Evolutionary conservation across 75 land plant species (phyloP), one percentile per base, ranked within the genome.

Genomic region (Pinus tabuliformis): DNA sequence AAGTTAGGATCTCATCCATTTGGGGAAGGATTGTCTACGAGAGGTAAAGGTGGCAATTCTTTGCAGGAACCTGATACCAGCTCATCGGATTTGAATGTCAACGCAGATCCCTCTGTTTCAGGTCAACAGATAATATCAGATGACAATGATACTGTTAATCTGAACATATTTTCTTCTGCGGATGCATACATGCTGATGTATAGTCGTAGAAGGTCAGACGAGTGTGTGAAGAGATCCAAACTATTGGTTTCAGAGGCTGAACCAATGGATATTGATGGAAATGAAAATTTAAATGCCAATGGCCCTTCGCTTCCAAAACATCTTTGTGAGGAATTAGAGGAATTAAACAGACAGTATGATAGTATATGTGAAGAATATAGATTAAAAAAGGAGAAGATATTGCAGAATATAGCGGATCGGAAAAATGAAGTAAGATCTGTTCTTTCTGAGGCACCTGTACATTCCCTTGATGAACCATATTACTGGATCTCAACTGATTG

Each of bases 171-270:
- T 79, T 84, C 92, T n/a, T 97, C 99, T 13, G 83, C 83, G 74
- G 99, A 97, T 91, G 95, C 95, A 21, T 97, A 97, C 57, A 92
- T 97, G 98, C 78, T 97, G 76, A 95, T 92, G 93, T 97, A 94
- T 77, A 88, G 59, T 59, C 77, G 81, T 15, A 75, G 84, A 62
- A 62, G 36, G 36, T n/a, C n/a, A 18, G 73, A 81, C 22, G 68
- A 36, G 17, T 68, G 65, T 72, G 60, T 15, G 59, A 42, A 68
- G 42, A 42, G n/a, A 68, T 42, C 1, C 72, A 73, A 57, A 12
- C 65, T 30, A 21, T 58, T 5, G 26, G 66, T 17, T 36, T 36
- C 49, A 22, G 36, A 8, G 36, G 8, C 20, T 54, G 62, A 60
- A 5, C 22, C 18, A 30, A 76, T 70, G 60, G 77, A 82, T 73